phyloP scores from a whole-genome alignment of 129 eudicot genomes.

The Artemisia annua region DNA sequence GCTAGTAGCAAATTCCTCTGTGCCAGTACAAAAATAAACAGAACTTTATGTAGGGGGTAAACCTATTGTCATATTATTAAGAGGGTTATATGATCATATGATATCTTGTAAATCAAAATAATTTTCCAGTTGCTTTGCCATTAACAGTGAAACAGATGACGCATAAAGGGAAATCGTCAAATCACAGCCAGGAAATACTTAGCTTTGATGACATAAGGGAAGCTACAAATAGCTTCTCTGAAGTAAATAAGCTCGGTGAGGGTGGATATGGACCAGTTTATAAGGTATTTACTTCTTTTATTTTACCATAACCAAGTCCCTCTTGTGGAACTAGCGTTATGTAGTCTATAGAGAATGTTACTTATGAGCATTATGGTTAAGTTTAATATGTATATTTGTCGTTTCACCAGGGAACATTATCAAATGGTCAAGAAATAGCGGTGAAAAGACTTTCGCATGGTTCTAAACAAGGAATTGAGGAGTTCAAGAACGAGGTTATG shows the following conservation, averaged over 20 bases:
- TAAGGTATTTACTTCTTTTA: slow-evolving; percentile 28
- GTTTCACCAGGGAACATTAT: slow-evolving; percentile 35
- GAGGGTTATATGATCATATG: background rate
- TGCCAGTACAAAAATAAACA: no score
- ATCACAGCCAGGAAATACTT: slow-evolving; percentile 25
- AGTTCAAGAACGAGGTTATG: slow-evolving; percentile 50
- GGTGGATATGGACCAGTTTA: slow-evolving; percentile 56
- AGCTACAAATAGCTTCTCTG: slow-evolving; percentile 38
- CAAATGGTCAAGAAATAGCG: slow-evolving; percentile 45
- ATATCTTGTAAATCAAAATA: no score
- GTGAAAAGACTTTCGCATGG: slow-evolving; percentile 46
- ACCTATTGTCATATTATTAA: no score
- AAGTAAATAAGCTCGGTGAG: slow-evolving; percentile 47
- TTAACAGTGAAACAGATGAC: slow-evolving; percentile 13
- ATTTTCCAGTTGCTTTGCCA: background rate
- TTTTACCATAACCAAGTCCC: no score
- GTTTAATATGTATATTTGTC: background rate
- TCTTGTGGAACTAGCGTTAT: no score
- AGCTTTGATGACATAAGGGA: slow-evolving; percentile 37
- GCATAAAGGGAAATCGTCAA: slow-evolving; percentile 1
- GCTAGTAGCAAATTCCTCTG: no score
- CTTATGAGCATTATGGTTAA: no score
- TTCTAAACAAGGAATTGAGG: slow-evolving; percentile 52
- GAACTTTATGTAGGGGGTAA: no score
- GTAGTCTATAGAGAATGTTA: no score